Evolutionary conservation across 2,329 filamentous ascomycete species (phyloP).

Genomic region (Trichocomaceae sp.): DNA sequence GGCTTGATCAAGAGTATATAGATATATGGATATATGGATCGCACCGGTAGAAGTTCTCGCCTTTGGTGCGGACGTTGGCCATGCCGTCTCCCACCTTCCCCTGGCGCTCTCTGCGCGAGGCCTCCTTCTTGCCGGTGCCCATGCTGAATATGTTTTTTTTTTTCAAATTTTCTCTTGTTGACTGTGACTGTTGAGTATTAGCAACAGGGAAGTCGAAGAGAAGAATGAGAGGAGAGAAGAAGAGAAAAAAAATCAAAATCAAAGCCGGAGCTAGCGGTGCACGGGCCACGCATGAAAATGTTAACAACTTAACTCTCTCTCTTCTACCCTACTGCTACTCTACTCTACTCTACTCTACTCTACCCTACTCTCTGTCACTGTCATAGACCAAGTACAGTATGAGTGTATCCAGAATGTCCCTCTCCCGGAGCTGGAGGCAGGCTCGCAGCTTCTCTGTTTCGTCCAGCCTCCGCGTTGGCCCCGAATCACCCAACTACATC

Average conservation of each 20-base stretch:
- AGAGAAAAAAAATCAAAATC: constrained; percentile 24
- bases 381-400: no score
- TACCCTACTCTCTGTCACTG: no score
- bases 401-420: constrained; percentile 32
- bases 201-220: no score
- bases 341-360: no score
- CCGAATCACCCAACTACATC: constrained; percentile 84
- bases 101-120: constrained; percentile 71
- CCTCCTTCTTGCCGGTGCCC: constrained; percentile 91
- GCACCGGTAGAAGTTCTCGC: constrained; percentile 95
- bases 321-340: no score
- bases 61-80: constrained; percentile 85
- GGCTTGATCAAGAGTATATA: neutral
- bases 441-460: constrained; percentile 36
- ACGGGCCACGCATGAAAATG: constrained; percentile 35
- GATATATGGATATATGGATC: no score
- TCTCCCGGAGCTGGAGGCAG: constrained; percentile 33
- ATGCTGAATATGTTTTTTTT: constrained; percentile 44
- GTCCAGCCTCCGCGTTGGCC: constrained; percentile 39
- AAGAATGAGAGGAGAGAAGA: constrained; percentile 20
- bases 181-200: no score
- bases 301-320: no score
- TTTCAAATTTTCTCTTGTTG: constrained; percentile 17
- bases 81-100: constrained; percentile 81
- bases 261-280: constrained; percentile 28